These are phyloP conservation scores for Phytophthora constricta DNA, from an alignment of 352 stramenopile species.

Conservation along the genomic window DNA sequence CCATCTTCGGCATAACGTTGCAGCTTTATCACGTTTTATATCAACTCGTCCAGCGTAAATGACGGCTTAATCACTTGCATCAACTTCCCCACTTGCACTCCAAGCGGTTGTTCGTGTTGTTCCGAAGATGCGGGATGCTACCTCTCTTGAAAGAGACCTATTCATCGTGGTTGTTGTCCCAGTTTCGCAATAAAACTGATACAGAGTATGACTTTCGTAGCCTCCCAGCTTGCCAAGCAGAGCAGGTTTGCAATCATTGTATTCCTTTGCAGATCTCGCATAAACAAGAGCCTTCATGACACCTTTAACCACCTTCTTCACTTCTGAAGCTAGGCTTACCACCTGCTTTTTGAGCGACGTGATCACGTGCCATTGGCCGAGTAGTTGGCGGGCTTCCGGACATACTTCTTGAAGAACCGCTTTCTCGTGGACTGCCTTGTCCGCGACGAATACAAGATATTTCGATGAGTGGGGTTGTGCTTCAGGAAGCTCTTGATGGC, in stretches of 20 bases:
- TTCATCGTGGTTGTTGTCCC: not conserved
- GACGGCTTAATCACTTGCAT: constrained; percentile 3
- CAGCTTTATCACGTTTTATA: constrained; percentile 2
- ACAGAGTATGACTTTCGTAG: not conserved
- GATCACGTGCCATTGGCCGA: constrained; percentile 17
- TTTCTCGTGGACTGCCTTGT: constrained; percentile 22
- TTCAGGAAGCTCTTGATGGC: constrained; percentile 15
- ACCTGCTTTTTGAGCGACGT: constrained; percentile 12
- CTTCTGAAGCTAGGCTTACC: not conserved
- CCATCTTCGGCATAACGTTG: not conserved
- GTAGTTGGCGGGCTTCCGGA: constrained; percentile 8
- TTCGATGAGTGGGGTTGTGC: too few species aligned
- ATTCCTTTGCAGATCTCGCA: not conserved
- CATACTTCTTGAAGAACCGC: not conserved
- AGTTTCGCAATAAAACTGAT: not conserved
- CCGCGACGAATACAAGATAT: constrained; percentile 7
- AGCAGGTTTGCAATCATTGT: not conserved
- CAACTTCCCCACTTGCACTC: constrained; percentile 9
- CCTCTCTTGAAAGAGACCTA: constrained; percentile 5
- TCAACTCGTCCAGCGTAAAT: constrained; percentile 2
- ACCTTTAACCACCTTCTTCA: not conserved
- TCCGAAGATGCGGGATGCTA: constrained; percentile 2
- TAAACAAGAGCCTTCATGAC: constrained; percentile 6
- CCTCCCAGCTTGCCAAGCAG: not conserved
- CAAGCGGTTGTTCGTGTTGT: not conserved